Evolutionary conservation across 1,284 basidiomycete genomes (phyloP).

Genomic region (Lentinula novae-zelandiae): DNA sequence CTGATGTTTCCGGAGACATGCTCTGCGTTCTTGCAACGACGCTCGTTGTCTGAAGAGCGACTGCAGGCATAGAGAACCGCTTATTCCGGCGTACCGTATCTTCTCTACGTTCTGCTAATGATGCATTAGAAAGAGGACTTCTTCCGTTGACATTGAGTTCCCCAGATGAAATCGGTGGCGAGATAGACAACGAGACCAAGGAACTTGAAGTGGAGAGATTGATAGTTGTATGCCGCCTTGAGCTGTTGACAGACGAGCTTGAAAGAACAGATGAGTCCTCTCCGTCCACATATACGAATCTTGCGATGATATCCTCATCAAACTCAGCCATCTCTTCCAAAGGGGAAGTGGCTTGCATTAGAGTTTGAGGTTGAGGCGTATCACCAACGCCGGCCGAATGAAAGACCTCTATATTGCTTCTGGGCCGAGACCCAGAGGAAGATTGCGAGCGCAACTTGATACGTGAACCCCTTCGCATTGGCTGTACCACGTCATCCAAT

Average conservation of each 20-base stretch:
- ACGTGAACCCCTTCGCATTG: neutral
- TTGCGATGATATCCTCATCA: slow-evolving; percentile 22
- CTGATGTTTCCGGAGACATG: neutral
- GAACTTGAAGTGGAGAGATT: slow-evolving; percentile 1
- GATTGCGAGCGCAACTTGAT: slow-evolving; percentile 24
- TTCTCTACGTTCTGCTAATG: slow-evolving; percentile 35
- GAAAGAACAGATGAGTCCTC: slow-evolving; percentile 16
- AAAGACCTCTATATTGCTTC: slow-evolving; percentile 66
- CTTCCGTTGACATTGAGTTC: neutral
- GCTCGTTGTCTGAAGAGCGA: slow-evolving; percentile 68
- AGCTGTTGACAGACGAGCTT: slow-evolving; percentile 17
- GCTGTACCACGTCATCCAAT: slow-evolving; percentile 12
- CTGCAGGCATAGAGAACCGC: slow-evolving; percentile 69
- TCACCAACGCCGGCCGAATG: slow-evolving; percentile 25
- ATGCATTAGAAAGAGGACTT: slow-evolving; percentile 1
- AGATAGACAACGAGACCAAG: neutral
- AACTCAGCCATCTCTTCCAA: slow-evolving; percentile 25
- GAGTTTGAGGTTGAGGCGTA: neutral
- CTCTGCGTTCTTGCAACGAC: slow-evolving; percentile 55
- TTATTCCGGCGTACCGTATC: slow-evolving; percentile 61
- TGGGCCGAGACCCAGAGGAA: slow-evolving; percentile 37
- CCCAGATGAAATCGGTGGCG: neutral
- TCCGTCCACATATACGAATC: slow-evolving; percentile 13
- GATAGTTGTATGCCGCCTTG: slow-evolving; percentile 14
- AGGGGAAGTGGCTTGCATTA: slow-evolving; percentile 13